A percentile compares a stretch with the other conserved stretches of the same genome.
Conservation (phyloP, 257 asterid species). For the Capsicum chinense region DNA sequence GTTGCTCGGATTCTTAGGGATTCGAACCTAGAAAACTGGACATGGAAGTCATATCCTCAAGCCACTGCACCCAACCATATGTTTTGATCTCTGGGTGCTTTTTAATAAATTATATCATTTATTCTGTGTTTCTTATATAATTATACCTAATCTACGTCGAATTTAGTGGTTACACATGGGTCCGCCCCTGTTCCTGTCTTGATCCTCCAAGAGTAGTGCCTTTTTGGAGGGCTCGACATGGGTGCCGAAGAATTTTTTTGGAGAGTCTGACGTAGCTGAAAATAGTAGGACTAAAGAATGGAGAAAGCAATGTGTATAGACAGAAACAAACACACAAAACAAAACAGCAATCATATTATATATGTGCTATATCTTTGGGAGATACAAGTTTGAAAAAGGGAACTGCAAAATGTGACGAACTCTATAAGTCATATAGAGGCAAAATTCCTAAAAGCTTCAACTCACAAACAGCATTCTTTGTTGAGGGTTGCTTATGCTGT, state of each 20-base stretch:
- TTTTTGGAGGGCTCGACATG: not conserved
- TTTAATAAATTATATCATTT: too few species aligned
- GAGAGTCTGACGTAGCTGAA: not conserved
- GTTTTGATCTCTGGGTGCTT: too few species aligned
- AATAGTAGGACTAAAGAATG: not conserved
- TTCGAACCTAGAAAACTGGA: too few species aligned
- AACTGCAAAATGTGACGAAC: conserved; percentile 36
- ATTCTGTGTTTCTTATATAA: too few species aligned
- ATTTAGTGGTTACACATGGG: too few species aligned
- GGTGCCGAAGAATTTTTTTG: not conserved
- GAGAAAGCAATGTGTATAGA: not conserved
- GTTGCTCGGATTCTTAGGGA: too few species aligned
- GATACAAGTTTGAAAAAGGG: conserved; percentile 41
- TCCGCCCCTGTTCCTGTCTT: not conserved
- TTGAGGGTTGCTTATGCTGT: conserved; percentile 31
- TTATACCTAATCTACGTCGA: too few species aligned
- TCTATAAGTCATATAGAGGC: conserved; percentile 31
- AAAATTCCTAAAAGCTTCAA: conserved; percentile 36
- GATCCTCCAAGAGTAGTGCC: not conserved
- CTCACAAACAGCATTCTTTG: conserved; percentile 30
- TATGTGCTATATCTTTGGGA: conserved; percentile 35
- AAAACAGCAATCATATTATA: conserved; percentile 31
- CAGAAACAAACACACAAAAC: not conserved
- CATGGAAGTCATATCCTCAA: too few species aligned
- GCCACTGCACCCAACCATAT: too few species aligned